phyloP scores from a whole-genome alignment of 495 filamentous ascomycete genomes.

The Pseudomonodictys pantanalensis region DNA sequence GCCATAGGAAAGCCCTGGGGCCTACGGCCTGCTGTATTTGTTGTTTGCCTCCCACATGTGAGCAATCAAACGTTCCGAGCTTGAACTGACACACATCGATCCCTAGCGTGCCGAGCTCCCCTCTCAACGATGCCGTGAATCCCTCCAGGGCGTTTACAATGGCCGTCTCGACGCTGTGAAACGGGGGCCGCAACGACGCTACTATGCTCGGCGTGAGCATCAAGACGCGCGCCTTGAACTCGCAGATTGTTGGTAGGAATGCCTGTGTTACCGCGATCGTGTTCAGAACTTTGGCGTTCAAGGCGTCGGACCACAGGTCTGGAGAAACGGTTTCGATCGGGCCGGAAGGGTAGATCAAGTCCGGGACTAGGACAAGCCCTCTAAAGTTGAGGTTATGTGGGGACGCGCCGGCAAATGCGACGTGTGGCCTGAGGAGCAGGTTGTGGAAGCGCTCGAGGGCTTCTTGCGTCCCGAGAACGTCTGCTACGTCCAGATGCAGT shows the following conservation, averaged over 20 bases:
- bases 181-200: slow-evolving; percentile 75
- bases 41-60: slow-evolving; percentile 42
- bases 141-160: slow-evolving; percentile 73
- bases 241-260: slow-evolving; percentile 76
- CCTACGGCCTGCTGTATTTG: slow-evolving; percentile 35
- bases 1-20: slow-evolving; percentile 32
- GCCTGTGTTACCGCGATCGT: slow-evolving; percentile 82
- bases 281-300: slow-evolving; percentile 90
- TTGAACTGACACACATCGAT: slow-evolving; percentile 80
- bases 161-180: slow-evolving; percentile 77
- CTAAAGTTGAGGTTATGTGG: slow-evolving; percentile 71
- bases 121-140: slow-evolving; percentile 71
- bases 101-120: slow-evolving; percentile 68
- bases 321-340: slow-evolving; percentile 80
- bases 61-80: slow-evolving; percentile 79
- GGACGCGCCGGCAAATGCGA: slow-evolving; percentile 66
- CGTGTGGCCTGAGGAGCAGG: slow-evolving; percentile 68
- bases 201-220: slow-evolving; percentile 83
- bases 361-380: slow-evolving; percentile 74
- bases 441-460: slow-evolving; percentile 63
- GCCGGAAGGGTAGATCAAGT: slow-evolving; percentile 66
- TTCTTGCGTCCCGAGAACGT: slow-evolving; percentile 49
- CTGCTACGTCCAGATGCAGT: slow-evolving; percentile 76
- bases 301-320: slow-evolving; percentile 77
- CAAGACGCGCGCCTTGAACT: slow-evolving; percentile 57